Conservation (phyloP, 352 stramenopile species). For the Phytophthora chlamydospora region DNA sequence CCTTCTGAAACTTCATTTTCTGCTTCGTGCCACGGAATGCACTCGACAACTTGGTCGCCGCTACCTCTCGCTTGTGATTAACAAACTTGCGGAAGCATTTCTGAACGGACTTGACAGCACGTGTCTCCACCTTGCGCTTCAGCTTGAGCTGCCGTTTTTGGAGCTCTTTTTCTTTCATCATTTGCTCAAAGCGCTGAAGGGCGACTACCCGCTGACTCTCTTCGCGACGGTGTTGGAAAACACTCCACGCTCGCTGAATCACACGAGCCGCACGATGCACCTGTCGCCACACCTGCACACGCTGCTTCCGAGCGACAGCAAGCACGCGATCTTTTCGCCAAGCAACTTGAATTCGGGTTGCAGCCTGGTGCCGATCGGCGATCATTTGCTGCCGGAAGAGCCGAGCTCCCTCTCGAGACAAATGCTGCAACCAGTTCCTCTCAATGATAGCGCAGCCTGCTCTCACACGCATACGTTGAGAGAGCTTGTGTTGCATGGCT, state of each 20-base stretch:
- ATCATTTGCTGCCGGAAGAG: slow-evolving; percentile 44
- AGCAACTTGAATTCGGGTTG: slow-evolving; percentile 35
- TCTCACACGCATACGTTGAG: slow-evolving; percentile 36
- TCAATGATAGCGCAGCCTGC: slow-evolving; percentile 47
- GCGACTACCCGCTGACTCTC: slow-evolving; percentile 33
- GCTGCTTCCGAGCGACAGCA: slow-evolving; percentile 8
- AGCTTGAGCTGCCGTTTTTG: slow-evolving; percentile 27
- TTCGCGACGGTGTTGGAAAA: slow-evolving; percentile 19
- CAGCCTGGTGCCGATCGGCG: slow-evolving; percentile 33
- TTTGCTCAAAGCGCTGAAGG: slow-evolving; percentile 41
- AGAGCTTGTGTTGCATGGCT: slow-evolving; percentile 25
- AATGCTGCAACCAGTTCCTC: slow-evolving; percentile 41
- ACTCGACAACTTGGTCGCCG: slow-evolving; percentile 42
- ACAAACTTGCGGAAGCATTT: slow-evolving; percentile 35
- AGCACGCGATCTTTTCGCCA: slow-evolving; percentile 26
- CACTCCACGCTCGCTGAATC: slow-evolving; percentile 35
- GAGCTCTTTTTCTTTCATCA: slow-evolving; percentile 40
- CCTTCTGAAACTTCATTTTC: slow-evolving; percentile 25
- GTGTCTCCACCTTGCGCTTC: slow-evolving; percentile 37
- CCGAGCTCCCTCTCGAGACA: slow-evolving; percentile 40
- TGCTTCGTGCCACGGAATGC: slow-evolving; percentile 34
- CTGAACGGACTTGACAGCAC: slow-evolving; percentile 39
- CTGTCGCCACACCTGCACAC: slow-evolving; percentile 23
- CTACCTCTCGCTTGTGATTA: slow-evolving; percentile 18
- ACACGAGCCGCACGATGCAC: slow-evolving; percentile 20